Conservation (phyloP, 78 protist genomes). For the Protostelium mycophagum region DNA sequence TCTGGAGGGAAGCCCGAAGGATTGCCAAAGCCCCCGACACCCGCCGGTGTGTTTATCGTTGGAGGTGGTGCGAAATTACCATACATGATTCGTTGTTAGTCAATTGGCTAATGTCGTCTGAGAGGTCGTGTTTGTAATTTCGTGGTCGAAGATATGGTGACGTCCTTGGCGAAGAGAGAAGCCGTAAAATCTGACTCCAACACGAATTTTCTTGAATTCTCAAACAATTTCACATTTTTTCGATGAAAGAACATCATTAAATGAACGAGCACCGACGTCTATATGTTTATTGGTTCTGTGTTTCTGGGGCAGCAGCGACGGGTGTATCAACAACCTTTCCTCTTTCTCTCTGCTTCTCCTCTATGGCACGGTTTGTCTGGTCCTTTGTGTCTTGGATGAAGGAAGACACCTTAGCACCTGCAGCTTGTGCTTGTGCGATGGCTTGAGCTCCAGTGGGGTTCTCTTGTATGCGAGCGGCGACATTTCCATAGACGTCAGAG, state of each 20-base stretch:
- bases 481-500: background rate
- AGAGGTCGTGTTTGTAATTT: too few relatives aligned
- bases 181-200: too few relatives aligned
- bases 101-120: too few relatives aligned
- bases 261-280: too few relatives aligned
- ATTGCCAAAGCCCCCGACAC: background rate
- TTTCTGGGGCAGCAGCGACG: too few relatives aligned
- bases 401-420: constrained; percentile 10
- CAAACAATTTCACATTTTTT: too few relatives aligned
- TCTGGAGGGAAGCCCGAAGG: background rate
- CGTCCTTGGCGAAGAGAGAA: too few relatives aligned
- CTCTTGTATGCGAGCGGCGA: constrained; percentile 18
- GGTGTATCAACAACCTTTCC: constrained; percentile 1
- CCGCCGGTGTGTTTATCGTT: background rate
- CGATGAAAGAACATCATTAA: too few relatives aligned
- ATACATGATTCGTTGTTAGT: too few relatives aligned
- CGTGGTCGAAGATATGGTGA: too few relatives aligned
- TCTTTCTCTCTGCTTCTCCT: constrained; percentile 48
- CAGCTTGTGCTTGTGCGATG: constrained; percentile 6
- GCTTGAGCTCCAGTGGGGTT: constrained; percentile 19
- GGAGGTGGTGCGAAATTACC: background rate
- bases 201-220: too few relatives aligned
- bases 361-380: constrained; percentile 29
- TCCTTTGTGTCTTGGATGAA: constrained; percentile 10
- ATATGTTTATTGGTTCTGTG: too few relatives aligned